A percentile compares a stretch with the other conserved stretches of the same genome.
Evolutionary conservation across 164 flowering plant species (phyloP).

Genomic region (Nymphaea colorata): DNA sequence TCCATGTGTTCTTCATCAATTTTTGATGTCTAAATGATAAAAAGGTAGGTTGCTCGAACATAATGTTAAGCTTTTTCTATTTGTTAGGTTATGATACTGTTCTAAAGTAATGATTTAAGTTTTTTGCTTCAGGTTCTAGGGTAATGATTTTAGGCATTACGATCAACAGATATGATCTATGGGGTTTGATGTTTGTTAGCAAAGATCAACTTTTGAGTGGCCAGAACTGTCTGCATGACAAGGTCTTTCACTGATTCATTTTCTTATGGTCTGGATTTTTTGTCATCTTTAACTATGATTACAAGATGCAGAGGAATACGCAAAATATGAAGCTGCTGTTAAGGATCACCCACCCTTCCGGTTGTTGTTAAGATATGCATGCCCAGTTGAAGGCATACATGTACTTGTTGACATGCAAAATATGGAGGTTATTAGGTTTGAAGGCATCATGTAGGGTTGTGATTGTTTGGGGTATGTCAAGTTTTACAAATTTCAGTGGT

Average conservation of each 20-base stretch:
- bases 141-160: too few species aligned
- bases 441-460: conserved; percentile 77
- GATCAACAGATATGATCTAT: too few species aligned
- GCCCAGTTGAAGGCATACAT: conserved; percentile 85
- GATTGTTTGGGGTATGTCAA: conserved; percentile 84
- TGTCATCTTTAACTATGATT: not conserved
- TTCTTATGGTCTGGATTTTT: not conserved
- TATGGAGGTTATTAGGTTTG: conserved; percentile 76
- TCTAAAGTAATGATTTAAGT: too few species aligned
- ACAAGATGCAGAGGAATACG: conserved; percentile 89
- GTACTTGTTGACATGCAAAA: conserved; percentile 87
- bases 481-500: conserved; percentile 82
- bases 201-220: too few species aligned
- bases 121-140: too few species aligned
- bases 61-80: too few species aligned
- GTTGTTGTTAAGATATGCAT: conserved; percentile 91
- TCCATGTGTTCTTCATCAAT: too few species aligned
- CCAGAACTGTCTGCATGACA: too few species aligned
- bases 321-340: conserved; percentile 90
- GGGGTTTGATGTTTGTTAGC: too few species aligned
- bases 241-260: not conserved
- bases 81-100: too few species aligned
- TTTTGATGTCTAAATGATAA: too few species aligned
- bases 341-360: conserved; percentile 72
- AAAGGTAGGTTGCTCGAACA: too few species aligned